Evolutionary conservation across 306 rosid species (phyloP).

Genomic region (Amphicarpaea edgeworthii): DNA sequence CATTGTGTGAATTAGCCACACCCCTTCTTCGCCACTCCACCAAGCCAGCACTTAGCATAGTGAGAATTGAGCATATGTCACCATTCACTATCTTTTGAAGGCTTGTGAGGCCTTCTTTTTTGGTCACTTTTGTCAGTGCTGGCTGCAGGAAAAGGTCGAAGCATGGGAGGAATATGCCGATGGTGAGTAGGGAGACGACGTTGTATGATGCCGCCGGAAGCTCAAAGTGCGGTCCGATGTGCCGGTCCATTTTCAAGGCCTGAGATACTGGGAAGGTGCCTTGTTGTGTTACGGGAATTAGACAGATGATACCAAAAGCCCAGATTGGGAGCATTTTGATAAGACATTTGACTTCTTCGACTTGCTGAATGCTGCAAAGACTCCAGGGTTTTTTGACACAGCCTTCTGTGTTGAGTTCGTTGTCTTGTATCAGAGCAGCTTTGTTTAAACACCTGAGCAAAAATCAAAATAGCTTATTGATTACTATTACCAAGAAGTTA

Average conservation of each 20-base stretch:
- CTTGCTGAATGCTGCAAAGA: slow-evolving; percentile 57
- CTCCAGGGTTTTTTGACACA: slow-evolving; percentile 46
- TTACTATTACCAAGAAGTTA: not conserved
- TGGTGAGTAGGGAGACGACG: slow-evolving; percentile 27
- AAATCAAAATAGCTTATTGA: not conserved
- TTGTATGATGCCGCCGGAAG: slow-evolving; percentile 28
- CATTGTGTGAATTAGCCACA: not conserved
- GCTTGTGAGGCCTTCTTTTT: slow-evolving; percentile 29
- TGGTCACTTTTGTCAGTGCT: slow-evolving; percentile 29
- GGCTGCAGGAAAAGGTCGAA: slow-evolving; percentile 26
- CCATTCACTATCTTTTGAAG: slow-evolving; percentile 44
- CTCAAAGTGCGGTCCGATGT: slow-evolving; percentile 4
- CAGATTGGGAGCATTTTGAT: slow-evolving; percentile 51
- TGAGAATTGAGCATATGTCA: slow-evolving; percentile 10
- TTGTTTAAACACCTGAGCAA: slow-evolving; percentile 55
- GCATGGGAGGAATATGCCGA: slow-evolving; percentile 26
- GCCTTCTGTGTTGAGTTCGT: slow-evolving; percentile 50
- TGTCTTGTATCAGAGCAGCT: slow-evolving; percentile 53
- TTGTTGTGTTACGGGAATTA: slow-evolving; percentile 44
- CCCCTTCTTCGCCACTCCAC: slow-evolving; percentile 36
- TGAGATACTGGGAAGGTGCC: slow-evolving; percentile 48
- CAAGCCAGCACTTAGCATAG: slow-evolving; percentile 31
- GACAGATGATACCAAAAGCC: slow-evolving; percentile 42
- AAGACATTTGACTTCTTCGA: slow-evolving; percentile 56
- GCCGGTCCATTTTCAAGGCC: slow-evolving; percentile 45